Evolutionary conservation across 257 asterid genomes (phyloP), one percentile per base, ranked within the genome.

Genomic region (Eustoma russellianum): DNA sequence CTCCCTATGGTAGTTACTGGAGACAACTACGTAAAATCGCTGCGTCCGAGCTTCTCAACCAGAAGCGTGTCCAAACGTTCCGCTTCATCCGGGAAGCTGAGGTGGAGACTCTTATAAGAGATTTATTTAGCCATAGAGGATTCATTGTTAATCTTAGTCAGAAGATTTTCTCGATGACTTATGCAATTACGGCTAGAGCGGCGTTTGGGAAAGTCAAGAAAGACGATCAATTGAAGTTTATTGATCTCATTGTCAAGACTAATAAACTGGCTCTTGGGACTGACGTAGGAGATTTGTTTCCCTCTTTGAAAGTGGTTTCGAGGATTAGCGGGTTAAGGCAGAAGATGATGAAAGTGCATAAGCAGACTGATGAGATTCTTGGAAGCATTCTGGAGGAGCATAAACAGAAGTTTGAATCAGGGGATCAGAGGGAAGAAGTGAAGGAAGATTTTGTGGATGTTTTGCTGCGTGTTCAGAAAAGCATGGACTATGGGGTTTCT

Each of bases 171-270:
- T 13, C 61, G 0, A 8, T 44, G 3, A 43, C 30, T 7, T 56
- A 56, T 45, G 15, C 10, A 0, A 43, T 43, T 2, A 56, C 51
- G 0, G 13, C 24, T 5, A 13, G 30, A 14, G 51, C 10, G 13
- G 61, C 51, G 3, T 56, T 56, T 9, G 61, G 61, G 8, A 44
- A 24, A 28, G n/a, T 50, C 14, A 56, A 24, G 19, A 28, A 55
- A 0, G 30, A 24, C 2, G 7, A 19, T 2, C 40, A 6, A 19
- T n/a, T 41, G 14, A 13, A 1, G 14, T 55, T 41, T 7, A 13
- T 7, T 1, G 14, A 13, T 7, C 28, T 3, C 30, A 9, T 55
- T 0, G 13, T 11, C 0, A 50, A 55, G 13, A 1, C 44, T 0
- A 13, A 7, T 2, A 14, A 43, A n/a, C 5, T 41, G 18, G 3